Base-by-base conservation (phyloP, 768 basidiomycete genomes). In the Cystobasidium onofrii region DNA sequence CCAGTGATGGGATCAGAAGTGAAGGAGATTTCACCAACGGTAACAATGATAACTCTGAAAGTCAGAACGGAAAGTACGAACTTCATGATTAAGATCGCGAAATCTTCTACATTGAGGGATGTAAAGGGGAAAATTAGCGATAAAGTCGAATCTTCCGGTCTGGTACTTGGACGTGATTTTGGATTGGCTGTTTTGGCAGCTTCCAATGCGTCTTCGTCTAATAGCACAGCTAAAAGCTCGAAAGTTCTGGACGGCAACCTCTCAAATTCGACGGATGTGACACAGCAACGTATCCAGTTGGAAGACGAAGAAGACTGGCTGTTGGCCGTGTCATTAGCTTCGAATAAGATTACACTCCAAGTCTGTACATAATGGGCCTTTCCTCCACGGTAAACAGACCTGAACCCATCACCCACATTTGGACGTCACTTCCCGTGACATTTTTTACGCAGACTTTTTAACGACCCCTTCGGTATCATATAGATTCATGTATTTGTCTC, bases 231-330 rank as follows among this genome's bases (percentile, higher is more conserved):
- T 34, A 71, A 71, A 31, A 36, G 54, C 13, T 55, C 69, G n/a
- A 71, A 29, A 15, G n/a, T 71, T 25, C 27, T 71, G 17, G 55
- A 71, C 7, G 54, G 41, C 27, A 50, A 50, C 44, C 15, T 18
- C 9, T 29, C 20, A 13, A 6, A 6, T 12, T 1, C 54, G 52
- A 17, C 33, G 33, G 20, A 36, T 18, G n/a, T 27, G 23, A 54
- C 29, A 13, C 9, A 39, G 6, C 27, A 31, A 54, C 52, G 23
- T 10, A 27, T 60, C 29, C 18, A 57, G 18, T 25, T 71, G 4
- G 55, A 71, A 6, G 69, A 71, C 36, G 69, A 71, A 52, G 27
- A 71, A 27, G 69, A 71, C 27, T 71, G 69, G 69, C 23, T 60
- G 34, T 7, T 71, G 4, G 69, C 69, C 55, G 9, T 71, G 1